A percentile compares a stretch with the other conserved stretches of the same genome.
These are phyloP conservation scores for Cadophora sp. DNA, from an alignment of 2,329 filamentous ascomycete genomes.

Conservation along the genomic window DNA sequence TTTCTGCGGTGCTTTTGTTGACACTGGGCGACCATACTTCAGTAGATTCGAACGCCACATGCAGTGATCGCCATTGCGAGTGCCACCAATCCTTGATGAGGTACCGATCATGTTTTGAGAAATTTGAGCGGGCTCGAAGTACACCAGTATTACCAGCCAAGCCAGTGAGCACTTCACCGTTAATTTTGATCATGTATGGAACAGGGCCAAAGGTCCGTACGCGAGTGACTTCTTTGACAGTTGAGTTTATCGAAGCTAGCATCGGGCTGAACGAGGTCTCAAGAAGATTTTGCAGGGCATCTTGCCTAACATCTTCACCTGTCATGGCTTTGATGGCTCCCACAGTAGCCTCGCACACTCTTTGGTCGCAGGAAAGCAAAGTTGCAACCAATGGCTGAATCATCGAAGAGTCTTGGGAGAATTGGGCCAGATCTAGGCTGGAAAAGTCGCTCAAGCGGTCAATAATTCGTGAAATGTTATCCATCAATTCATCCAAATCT, in stretches of 20 bases:
- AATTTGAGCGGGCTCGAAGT: slow-evolving; percentile 38
- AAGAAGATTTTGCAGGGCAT: slow-evolving; percentile 56
- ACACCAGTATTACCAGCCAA: slow-evolving; percentile 65
- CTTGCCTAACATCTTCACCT: slow-evolving; percentile 62
- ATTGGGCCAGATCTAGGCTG: slow-evolving; percentile 67
- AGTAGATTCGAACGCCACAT: slow-evolving; percentile 81
- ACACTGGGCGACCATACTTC: slow-evolving; percentile 77
- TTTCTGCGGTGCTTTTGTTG: slow-evolving; percentile 60
- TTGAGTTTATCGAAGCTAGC: slow-evolving; percentile 53
- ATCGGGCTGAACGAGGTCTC: slow-evolving; percentile 52
- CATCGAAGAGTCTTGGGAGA: slow-evolving; percentile 72
- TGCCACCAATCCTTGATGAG: slow-evolving; percentile 75
- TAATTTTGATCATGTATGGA: slow-evolving; percentile 62
- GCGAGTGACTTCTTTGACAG: slow-evolving; percentile 51
- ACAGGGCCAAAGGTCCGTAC: slow-evolving; percentile 62
- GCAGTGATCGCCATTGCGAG: slow-evolving; percentile 80
- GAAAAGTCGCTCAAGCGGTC: slow-evolving; percentile 81
- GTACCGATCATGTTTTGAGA: slow-evolving; percentile 47
- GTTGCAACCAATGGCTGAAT: slow-evolving; percentile 79
- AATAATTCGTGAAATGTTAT: slow-evolving; percentile 74
- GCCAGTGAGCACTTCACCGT: slow-evolving; percentile 60
- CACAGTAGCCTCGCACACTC: slow-evolving; percentile 79
- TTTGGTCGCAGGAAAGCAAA: slow-evolving; percentile 80
- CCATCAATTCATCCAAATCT: slow-evolving; percentile 67
- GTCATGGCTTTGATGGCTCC: slow-evolving; percentile 86